Base-by-base conservation (phyloP, 2,329 filamentous ascomycete genomes). In the Sporothrix variecibatus region DNA sequence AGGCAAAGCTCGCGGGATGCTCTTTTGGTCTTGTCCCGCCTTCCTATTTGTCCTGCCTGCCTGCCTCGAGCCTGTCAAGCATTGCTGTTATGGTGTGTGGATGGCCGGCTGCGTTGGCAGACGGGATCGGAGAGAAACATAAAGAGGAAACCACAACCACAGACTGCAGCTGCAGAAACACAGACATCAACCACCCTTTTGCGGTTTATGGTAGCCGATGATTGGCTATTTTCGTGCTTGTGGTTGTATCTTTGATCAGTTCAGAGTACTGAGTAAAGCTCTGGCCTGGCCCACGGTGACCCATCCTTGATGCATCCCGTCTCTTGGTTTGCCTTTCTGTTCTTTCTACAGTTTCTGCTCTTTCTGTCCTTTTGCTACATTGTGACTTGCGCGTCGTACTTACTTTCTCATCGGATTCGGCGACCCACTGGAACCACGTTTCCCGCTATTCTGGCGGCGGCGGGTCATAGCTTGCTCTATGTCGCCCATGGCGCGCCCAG, bases 371-470 rank as follows among this genome's bases (percentile, higher is more conserved):
- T 49, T 56, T 12, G 51, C 51, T 26, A 56, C 28, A 11, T 12
- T 56, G 51, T 56, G 26, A 23, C 26, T 26, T 12, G 51, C 26
- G 12, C 8, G 51, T 56, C 51, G 51, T 56, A 56, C 34, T 43
- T 56, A 56, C 34, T 43, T 65, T 65, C 34, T 43, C 34, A 26
- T 65, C 23, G 56, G 56, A 38, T 7, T 26, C 9, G 20, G 20
- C 20, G 34, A 43, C 9, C 60, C 38, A 65, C 34, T 65, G 34
- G 60, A 43, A 26, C 34, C 60, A 65, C 20, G 60, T 43, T 43
- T 65, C 34, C 60, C 60, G 34, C 34, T 23, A 43, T 65, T 43
- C n/a, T 60, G 38, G 60, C 60, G 60, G 60, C 60, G 60, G 60
- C 60, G 60, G 60, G 34, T 40, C 60, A 40, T 40, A 7, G 8